These are phyloP conservation scores for Flaveria brownii DNA, from an alignment of 129 eudicot species.

Conservation along the genomic window DNA sequence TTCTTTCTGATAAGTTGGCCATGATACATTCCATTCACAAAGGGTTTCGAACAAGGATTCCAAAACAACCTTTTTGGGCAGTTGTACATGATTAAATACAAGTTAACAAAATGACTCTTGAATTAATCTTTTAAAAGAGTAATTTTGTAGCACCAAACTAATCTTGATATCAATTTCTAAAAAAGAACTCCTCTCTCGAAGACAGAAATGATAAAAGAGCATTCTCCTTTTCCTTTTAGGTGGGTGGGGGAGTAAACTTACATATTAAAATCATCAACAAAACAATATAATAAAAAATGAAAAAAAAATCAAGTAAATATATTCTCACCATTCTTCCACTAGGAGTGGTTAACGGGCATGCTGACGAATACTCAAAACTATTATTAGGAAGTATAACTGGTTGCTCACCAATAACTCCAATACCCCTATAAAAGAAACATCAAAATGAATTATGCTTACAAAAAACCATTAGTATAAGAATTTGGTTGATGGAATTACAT, in stretches of 20 bases:
- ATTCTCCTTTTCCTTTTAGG: background rate
- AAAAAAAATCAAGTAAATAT: background rate
- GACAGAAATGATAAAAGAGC: background rate
- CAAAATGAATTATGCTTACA: background rate
- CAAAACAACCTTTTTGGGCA: background rate
- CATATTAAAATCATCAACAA: background rate
- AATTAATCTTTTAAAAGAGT: background rate
- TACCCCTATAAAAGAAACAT: conserved; percentile 58
- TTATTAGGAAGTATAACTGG: conserved; percentile 92
- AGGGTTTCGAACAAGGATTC: too few relatives aligned
- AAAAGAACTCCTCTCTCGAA: too few relatives aligned
- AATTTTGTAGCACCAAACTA: too few relatives aligned
- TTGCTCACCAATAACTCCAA: conserved; percentile 97
- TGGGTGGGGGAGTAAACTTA: background rate
- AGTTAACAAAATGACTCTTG: background rate
- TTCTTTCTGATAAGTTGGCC: too few relatives aligned
- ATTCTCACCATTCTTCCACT: conserved; percentile 91
- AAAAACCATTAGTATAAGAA: background rate
- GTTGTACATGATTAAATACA: background rate
- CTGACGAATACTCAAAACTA: conserved; percentile 91
- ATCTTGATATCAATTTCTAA: background rate
- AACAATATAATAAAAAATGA: background rate
- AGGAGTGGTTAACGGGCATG: conserved; percentile 89
- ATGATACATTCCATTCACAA: too few relatives aligned
- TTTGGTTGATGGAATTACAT: background rate